phyloP scores from a whole-genome alignment of 805 yeast species.

The Yamadazyma insecticola region DNA sequence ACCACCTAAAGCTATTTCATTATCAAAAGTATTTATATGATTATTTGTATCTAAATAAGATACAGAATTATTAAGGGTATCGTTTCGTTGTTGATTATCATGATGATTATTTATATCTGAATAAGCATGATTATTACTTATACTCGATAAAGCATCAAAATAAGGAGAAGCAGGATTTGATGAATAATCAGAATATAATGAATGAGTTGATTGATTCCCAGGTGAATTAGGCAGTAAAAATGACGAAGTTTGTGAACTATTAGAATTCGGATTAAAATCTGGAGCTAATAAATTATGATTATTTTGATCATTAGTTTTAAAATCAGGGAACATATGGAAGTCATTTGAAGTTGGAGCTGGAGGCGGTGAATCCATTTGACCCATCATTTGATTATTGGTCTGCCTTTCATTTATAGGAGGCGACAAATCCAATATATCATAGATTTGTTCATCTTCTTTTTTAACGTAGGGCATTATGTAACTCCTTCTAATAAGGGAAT shows the following conservation, averaged over 20 bases:
- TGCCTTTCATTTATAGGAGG: too few relatives aligned
- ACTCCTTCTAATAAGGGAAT: too few relatives aligned
- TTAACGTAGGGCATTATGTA: too few relatives aligned
- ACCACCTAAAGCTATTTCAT: conserved; percentile 36
- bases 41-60: conserved; percentile 9
- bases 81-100: conserved; percentile 7
- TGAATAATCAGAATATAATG: conserved; percentile 32
- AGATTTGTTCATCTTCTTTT: conserved; percentile 23
- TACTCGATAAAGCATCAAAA: conserved; percentile 27
- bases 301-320: conserved; percentile 12
- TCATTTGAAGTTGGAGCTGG: conserved; percentile 14
- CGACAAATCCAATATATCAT: conserved; percentile 26
- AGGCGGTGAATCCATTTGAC: conserved; percentile 9
- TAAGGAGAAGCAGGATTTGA: conserved; percentile 35
- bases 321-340: conserved; percentile 10
- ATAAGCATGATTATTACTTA: conserved; percentile 4
- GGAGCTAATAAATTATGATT: not conserved
- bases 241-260: not conserved
- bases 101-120: conserved; percentile 6
- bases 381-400: conserved; percentile 2
- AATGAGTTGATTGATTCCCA: conserved; percentile 12
- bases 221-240: too few relatives aligned
- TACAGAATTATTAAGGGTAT: not conserved
- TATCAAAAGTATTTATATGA: too few relatives aligned
- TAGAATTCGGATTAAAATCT: not conserved